Percentiles rank a stretch among this genome's conserved stretches.
These are phyloP conservation scores for Hymenoscyphus linearis DNA, from an alignment of 2,329 filamentous ascomycete genomes.

Conservation along the genomic window DNA sequence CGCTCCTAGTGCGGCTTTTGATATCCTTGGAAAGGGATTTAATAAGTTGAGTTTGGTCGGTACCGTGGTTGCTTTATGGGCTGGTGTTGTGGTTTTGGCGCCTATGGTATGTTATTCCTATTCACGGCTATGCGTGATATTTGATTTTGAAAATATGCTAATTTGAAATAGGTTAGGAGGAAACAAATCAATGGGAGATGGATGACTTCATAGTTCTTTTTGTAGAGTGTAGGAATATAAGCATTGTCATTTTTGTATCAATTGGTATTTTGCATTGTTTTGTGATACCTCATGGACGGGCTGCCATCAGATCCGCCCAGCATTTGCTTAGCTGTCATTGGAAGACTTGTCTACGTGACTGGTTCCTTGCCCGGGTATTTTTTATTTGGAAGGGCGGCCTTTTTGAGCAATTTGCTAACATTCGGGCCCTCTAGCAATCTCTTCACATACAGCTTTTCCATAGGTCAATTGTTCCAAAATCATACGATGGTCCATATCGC, in stretches of 20 bases:
- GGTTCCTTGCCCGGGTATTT: too few species aligned
- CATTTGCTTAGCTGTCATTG: too few species aligned
- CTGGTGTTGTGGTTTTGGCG: conserved; percentile 71
- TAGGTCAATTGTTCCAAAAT: too few species aligned
- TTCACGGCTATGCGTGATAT: neutral
- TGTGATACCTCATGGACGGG: too few species aligned
- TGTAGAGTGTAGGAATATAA: conserved; percentile 14
- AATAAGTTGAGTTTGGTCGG: conserved; percentile 80
- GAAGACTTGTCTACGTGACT: too few species aligned
- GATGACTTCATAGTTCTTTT: conserved; percentile 33
- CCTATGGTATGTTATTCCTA: conserved; percentile 66
- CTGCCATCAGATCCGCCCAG: too few species aligned
- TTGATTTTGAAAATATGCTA: conserved; percentile 27
- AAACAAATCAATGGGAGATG: conserved; percentile 66
- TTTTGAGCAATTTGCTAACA: too few species aligned
- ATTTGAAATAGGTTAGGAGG: conserved; percentile 45
- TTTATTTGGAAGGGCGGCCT: too few species aligned
- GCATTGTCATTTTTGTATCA: neutral
- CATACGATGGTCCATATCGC: too few species aligned
- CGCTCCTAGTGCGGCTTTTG: conserved; percentile 84
- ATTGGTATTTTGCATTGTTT: neutral
- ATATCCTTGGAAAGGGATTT: conserved; percentile 89
- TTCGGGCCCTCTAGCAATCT: too few species aligned
- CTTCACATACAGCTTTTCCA: too few species aligned
- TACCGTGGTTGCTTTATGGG: conserved; percentile 75